Conservation (phyloP, 768 basidiomycete genomes). For the Bullera alba region DNA sequence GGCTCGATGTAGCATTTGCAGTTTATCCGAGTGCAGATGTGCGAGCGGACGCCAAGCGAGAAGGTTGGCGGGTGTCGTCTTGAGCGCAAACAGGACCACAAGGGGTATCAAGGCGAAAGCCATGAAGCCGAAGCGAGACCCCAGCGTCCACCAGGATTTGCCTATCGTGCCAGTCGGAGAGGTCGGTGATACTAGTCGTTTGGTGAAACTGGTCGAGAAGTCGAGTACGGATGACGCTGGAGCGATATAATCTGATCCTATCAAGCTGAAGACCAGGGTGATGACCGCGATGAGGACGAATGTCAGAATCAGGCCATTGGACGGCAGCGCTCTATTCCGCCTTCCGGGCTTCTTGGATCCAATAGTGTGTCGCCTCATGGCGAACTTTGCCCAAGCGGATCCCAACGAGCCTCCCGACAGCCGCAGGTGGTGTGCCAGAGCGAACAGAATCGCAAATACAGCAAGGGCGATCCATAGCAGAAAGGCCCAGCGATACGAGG, state of each 20-base stretch:
- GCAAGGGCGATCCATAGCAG: constrained; percentile 43
- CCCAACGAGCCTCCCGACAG: constrained; percentile 47
- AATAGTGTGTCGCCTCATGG: constrained; percentile 40
- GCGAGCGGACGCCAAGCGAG: constrained; percentile 59
- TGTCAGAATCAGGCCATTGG: constrained; percentile 59
- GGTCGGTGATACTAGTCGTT: constrained; percentile 49
- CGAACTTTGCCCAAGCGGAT: constrained; percentile 55
- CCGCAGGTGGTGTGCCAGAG: constrained; percentile 39
- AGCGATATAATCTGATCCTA: constrained; percentile 64
- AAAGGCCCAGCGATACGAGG: constrained; percentile 45
- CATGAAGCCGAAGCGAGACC: constrained; percentile 61
- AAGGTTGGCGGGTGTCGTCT: constrained; percentile 59
- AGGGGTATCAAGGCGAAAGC: constrained; percentile 67
- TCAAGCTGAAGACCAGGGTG: constrained; percentile 52
- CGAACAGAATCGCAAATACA: constrained; percentile 29
- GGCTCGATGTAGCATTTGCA: constrained; percentile 66
- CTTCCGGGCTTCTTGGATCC: constrained; percentile 17
- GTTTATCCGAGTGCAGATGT: constrained; percentile 68
- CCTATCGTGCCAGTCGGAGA: constrained; percentile 58
- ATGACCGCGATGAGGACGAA: constrained; percentile 50
- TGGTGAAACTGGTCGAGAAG: constrained; percentile 40
- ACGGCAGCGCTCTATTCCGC: constrained; percentile 49
- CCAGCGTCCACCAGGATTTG: constrained; percentile 67
- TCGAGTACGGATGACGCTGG: constrained; percentile 53
- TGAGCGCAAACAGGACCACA: constrained; percentile 64